Evolutionary conservation across 768 basidiomycete genomes (phyloP), one percentile per base, ranked within the genome.

Genomic region (Collybia mongolica): DNA sequence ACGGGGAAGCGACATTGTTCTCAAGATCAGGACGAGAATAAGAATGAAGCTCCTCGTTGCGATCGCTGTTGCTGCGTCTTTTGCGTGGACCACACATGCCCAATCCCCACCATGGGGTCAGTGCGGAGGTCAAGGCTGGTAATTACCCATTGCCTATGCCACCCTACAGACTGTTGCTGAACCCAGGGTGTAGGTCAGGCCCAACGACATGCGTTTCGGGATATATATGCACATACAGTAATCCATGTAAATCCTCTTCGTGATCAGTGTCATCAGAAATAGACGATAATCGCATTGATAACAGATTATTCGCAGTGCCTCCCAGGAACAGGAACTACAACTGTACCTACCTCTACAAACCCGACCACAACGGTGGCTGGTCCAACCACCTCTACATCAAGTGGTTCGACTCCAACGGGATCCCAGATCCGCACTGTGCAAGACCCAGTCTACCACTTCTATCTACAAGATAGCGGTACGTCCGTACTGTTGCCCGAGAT

Each of bases 241-340:
- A 72, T 51, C 58, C 66, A 47, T 77, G 74, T 74, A 56, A 5
- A 17, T 24, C 26, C 14, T 46, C 18, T 28, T 26, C 24, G 7
- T 35, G 8, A 22, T 46, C 1, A 43, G 5, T 36, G 12, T 15
- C 9, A 23, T 15, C 36, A 36, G 26, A n/a, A 46, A 36, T 39
- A 15, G 4, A 36, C 7, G 14, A 9, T 49, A 24, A 22, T 11
- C n/a, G 15, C 9, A 18, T 24, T 41, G 23, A 19, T 9, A 46
- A 23, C 56, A 81, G 79, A 76, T 55, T 79, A 81, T 56, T 81
- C 77, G 2, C 80, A 81, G 61, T 81, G 81, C 55, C 56, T 78
- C 19, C 79, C 79, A 8, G 74, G 70, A 20, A 54, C 63, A 14
- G 62, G 61, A 14, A 42, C 60, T 14, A 54, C 64, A 14, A 63